Base-by-base conservation (phyloP, 257 asterid species). In the Ocimum tenuiflorum region DNA sequence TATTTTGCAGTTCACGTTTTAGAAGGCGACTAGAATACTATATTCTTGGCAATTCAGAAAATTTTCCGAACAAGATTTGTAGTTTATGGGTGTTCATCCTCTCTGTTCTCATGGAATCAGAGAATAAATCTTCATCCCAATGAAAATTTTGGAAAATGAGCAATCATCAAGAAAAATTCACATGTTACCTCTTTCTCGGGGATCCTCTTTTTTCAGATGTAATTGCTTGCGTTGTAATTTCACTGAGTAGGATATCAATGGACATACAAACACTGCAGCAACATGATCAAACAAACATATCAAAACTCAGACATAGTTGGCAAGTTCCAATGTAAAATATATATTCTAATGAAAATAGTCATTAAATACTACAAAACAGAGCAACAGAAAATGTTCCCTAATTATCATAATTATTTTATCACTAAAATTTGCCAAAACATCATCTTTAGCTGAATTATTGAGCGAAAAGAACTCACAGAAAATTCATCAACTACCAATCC, bases 111-210 rank as follows among this genome's bases (percentile, higher is more conserved):
- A 24, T 24, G 31, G 4, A 24, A 24, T 24, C 31, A 24, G 31
- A 4, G 31, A 1, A 24, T 24, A 4, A 24, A 24, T 24, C 31
- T n/a, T 4, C 1, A 24, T 24, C 31, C 31, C 31, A 4, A 24
- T 24, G 8, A 9, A 63, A 11, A 54, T 20, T 12, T 15, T 2
- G 8, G 6, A 1, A 45, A 56, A 60, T 6, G 54, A 52, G 60
- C 53, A 13, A 47, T 52, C 15, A 29, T 45, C 72, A 63, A 64
- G 45, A 63, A 35, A 7, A 38, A 48, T 33, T 27, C 15, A 41
- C 10, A 53, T 63, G 11, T 41, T 78, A 85, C 95, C 94, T 88
- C 84, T 85, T 85, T 46, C 83, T 69, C n/a, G 71, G 73, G 63
- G 58, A 77, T 59, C 74, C 85, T 45, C 63, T 65, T 33, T 82